These are phyloP conservation scores for Pseudogymnoascus sp. DNA, from an alignment of 2,329 filamentous ascomycete species.

Conservation along the genomic window DNA sequence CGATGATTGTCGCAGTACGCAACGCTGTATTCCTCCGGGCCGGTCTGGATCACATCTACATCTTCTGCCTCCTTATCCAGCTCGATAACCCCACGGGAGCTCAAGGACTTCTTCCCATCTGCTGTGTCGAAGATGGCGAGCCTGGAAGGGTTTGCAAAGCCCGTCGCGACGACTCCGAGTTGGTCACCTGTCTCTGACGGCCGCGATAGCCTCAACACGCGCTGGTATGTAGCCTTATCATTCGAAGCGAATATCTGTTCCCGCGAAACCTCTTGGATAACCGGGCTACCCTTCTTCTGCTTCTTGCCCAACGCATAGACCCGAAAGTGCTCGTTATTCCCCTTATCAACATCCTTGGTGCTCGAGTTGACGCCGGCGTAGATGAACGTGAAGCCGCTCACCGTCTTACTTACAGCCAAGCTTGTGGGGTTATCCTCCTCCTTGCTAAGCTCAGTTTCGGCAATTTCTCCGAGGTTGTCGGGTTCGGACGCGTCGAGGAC, in stretches of 20 bases:
- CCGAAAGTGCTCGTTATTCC: constrained; percentile 78
- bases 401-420: constrained; percentile 60
- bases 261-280: constrained; percentile 45
- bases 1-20: constrained; percentile 73
- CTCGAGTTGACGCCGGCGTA: constrained; percentile 83
- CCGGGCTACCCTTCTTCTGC: constrained; percentile 28
- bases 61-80: constrained; percentile 55
- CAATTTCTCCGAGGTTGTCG: constrained; percentile 47
- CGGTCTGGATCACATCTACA: constrained; percentile 59
- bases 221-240: constrained; percentile 50
- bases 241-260: constrained; percentile 44
- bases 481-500: constrained; percentile 27
- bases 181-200: constrained; percentile 47
- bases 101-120: constrained; percentile 42
- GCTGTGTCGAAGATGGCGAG: constrained; percentile 71
- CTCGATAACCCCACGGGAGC: constrained; percentile 43
- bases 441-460: constrained; percentile 69
- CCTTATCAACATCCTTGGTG: constrained; percentile 60
- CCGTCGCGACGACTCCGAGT: constrained; percentile 72
- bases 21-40: constrained; percentile 57
- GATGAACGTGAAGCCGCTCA: constrained; percentile 47
- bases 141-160: constrained; percentile 66
- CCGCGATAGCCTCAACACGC: constrained; percentile 47
- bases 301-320: constrained; percentile 53
- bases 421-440: constrained; percentile 87